Conservation (phyloP, 2,329 filamentous ascomycete genomes). For the Botryotinia narcissicola region DNA sequence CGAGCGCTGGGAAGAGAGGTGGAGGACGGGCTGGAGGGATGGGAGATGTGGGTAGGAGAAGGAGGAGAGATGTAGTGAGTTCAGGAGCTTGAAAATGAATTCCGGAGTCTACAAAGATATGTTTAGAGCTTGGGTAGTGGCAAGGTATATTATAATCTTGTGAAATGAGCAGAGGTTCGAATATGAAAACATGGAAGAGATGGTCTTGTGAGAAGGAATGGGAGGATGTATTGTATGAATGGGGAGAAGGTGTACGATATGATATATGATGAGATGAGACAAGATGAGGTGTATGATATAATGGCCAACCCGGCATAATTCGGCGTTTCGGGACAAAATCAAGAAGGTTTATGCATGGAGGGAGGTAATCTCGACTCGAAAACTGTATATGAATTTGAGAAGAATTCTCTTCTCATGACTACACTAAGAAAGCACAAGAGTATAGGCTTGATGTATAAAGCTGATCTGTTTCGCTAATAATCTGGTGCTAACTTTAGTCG, state of each 20-base stretch:
- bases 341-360: not conserved
- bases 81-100: not conserved
- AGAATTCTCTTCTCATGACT: not conserved
- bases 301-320: not conserved
- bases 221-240: not conserved
- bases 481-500: not conserved
- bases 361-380: not conserved
- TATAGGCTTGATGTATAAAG: not conserved
- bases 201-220: too few relatives aligned
- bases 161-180: not conserved
- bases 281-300: not conserved
- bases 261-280: not conserved
- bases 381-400: not conserved
- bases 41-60: conserved; percentile 55
- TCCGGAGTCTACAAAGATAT: too few relatives aligned
- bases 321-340: not conserved
- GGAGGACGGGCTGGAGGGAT: conserved; percentile 84
- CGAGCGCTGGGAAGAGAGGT: conserved; percentile 84
- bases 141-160: not conserved
- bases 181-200: not conserved
- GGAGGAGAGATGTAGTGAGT: not conserved
- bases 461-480: not conserved
- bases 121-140: not conserved
- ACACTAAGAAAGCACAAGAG: not conserved
- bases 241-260: not conserved